phyloP scores from a whole-genome alignment of 1,139 yeast genomes.

The Blastobotrys persicus region DNA sequence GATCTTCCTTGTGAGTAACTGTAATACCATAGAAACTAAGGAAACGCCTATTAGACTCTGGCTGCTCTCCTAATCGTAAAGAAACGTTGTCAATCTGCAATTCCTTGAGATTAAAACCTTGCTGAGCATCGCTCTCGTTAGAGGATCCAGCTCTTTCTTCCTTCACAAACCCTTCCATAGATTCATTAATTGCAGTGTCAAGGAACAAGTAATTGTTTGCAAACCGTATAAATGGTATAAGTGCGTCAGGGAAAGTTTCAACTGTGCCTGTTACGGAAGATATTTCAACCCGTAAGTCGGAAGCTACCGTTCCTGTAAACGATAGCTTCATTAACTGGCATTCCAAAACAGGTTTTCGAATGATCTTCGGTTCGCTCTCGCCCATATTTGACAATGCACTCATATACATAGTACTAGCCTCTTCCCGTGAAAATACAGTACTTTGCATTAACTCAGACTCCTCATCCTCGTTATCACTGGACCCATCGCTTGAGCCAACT shows the following conservation, averaged over 20 bases:
- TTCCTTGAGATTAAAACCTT: background rate
- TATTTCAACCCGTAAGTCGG: conserved; percentile 47
- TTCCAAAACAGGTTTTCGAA: conserved; percentile 23
- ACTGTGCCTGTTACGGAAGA: conserved; percentile 48
- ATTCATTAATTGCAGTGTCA: background rate
- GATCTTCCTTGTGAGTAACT: conserved; percentile 1
- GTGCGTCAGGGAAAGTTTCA: conserved; percentile 8
- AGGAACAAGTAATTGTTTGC: background rate
- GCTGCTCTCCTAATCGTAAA: background rate
- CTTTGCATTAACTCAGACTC: conserved; percentile 54
- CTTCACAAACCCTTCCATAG: background rate
- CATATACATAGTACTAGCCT: conserved; percentile 75
- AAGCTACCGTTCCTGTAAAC: conserved; percentile 24
- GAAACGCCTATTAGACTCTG: background rate
- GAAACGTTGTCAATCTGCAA: background rate
- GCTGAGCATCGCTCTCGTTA: background rate
- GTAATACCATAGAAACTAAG: conserved; percentile 9
- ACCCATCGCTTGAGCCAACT: conserved; percentile 31
- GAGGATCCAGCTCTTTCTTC: no score
- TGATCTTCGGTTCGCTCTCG: conserved; percentile 12
- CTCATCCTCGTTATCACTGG: conserved; percentile 31
- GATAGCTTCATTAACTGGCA: conserved; percentile 21
- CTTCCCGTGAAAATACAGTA: conserved; percentile 64
- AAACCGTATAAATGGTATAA: conserved; percentile 5
- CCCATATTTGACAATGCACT: conserved; percentile 51